Evolutionary conservation across 176 grass and related monocot species (phyloP).

Genomic region (Aegilops umbellulata): DNA sequence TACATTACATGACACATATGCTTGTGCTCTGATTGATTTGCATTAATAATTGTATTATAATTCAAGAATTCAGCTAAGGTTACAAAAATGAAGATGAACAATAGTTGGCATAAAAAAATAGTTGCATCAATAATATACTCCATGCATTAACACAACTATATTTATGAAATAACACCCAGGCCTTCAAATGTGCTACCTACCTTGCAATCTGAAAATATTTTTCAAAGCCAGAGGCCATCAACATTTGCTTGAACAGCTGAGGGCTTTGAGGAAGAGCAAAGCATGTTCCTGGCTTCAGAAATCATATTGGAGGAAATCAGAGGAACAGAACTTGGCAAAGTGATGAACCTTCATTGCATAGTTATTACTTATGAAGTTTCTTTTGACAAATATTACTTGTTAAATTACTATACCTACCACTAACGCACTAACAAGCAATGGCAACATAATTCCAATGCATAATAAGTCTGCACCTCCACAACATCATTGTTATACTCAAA

Average conservation of each 20-base stretch:
- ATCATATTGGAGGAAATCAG: slow-evolving; percentile 49
- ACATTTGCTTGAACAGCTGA: slow-evolving; percentile 99
- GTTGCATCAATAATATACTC: not conserved
- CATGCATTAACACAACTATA: slow-evolving; percentile 8
- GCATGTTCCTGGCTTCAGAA: slow-evolving; percentile 98
- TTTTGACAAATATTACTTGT: not conserved
- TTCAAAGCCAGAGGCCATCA: slow-evolving; percentile 98
- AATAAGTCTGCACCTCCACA: not conserved
- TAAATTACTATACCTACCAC: not conserved
- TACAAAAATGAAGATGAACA: slow-evolving; percentile 3
- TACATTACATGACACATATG: not conserved
- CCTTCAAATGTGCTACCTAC: slow-evolving; percentile 33
- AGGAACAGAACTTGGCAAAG: slow-evolving; percentile 9
- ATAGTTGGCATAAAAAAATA: not conserved
- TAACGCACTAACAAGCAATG: slow-evolving; percentile 10
- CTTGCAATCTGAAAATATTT: slow-evolving; percentile 99
- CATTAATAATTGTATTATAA: not conserved
- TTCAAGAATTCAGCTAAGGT: not conserved
- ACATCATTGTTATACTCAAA: not conserved
- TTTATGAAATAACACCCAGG: not conserved
- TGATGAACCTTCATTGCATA: not conserved
- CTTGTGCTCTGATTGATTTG: not conserved
- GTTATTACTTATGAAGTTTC: not conserved
- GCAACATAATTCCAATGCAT: not conserved
- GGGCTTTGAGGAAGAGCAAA: slow-evolving; percentile 99